Base-by-base conservation (phyloP, 495 filamentous ascomycete species). In the Penicillium cosmopolitanum region DNA sequence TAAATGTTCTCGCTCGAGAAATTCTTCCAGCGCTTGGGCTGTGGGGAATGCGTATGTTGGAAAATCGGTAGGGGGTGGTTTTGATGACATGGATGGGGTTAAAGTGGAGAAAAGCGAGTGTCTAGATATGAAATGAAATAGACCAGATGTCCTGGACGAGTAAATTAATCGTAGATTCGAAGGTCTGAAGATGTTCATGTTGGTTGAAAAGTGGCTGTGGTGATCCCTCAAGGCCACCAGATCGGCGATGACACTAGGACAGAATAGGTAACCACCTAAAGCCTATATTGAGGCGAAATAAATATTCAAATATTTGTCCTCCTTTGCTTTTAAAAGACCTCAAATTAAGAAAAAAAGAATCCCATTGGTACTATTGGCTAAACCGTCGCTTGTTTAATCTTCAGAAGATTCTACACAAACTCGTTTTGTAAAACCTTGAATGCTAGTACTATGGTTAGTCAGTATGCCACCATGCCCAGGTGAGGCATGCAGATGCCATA, bases 1-100 rank as follows among this genome's bases (percentile, higher is more conserved):
- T 13, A 55, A 12, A 58, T 75, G 67, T 43, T 68, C 71, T 9
- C 60, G 58, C 25, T 75, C 71, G 6, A 86, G 75, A 71, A 82
- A 86, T 12, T 60, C 54, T 53, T 81, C 78, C 53, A 80, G 73
- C 5, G 64, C 73, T 10, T 60, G 21, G 25, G 68, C 65, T 44
- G 72, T 66, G 10, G 66, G 47, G 69, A 82, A 81, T 15, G 73
- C 35, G 44, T 70, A 58, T 51, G 58, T 74, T 8, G 74, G 75
- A 23, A 75, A 61, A 53, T 78, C 66, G 48, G 65, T 53, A 38
- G 69, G 68, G 53, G 61, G 47, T 46, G 62, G 58, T 46, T 65
- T 60, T 7, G 55, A 25, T 56, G 55, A 62, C 56, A 56, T 60
- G 48, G 13, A 53, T 4, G 10, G 34, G 42, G 15, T 7, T 33